Percentiles rank a stretch among this genome's conserved stretches.
phyloP scores from a whole-genome alignment of 768 basidiomycete genomes.

The Naganishia vishniacii region DNA sequence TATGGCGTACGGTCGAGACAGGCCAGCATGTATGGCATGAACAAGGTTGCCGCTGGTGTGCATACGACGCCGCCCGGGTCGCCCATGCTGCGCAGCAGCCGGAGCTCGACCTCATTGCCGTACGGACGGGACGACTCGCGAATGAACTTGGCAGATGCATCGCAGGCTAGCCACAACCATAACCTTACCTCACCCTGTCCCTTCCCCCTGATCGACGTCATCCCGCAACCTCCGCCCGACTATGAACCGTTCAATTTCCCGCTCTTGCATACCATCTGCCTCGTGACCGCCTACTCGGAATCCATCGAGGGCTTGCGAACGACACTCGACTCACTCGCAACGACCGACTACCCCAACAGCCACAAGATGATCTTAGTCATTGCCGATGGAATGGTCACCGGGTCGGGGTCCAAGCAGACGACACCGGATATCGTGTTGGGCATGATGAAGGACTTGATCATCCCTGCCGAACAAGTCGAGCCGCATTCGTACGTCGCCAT shows the following conservation, averaged over 20 bases:
- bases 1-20: slow-evolving; percentile 33
- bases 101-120: slow-evolving; percentile 70
- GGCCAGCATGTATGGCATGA: slow-evolving; percentile 52
- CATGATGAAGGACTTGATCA: slow-evolving; percentile 96
- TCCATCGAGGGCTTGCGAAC: slow-evolving; percentile 92
- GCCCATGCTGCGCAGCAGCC: slow-evolving; percentile 66
- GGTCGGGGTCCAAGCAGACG: slow-evolving; percentile 76
- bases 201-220: slow-evolving; percentile 81
- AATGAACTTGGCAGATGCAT: slow-evolving; percentile 39
- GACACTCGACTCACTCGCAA: slow-evolving; percentile 94
- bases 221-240: slow-evolving; percentile 84
- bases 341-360: slow-evolving; percentile 96
- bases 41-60: slow-evolving; percentile 8
- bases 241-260: slow-evolving; percentile 96
- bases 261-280: slow-evolving; percentile 83
- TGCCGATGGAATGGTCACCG: slow-evolving; percentile 97
- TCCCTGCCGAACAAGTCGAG: slow-evolving; percentile 75
- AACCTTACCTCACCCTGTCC: slow-evolving; percentile 73
- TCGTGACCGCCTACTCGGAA: slow-evolving; percentile 98
- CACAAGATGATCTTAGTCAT: slow-evolving; percentile 95
- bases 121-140: slow-evolving; percentile 53
- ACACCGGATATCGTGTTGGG: slow-evolving; percentile 89
- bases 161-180: too few relatives aligned
- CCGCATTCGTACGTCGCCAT: slow-evolving; percentile 95
- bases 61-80: slow-evolving; percentile 63